A percentile compares a stretch with the other conserved stretches of the same genome.
Conservation (phyloP, 306 rosid genomes). For the Begonia loranthoides region DNA sequence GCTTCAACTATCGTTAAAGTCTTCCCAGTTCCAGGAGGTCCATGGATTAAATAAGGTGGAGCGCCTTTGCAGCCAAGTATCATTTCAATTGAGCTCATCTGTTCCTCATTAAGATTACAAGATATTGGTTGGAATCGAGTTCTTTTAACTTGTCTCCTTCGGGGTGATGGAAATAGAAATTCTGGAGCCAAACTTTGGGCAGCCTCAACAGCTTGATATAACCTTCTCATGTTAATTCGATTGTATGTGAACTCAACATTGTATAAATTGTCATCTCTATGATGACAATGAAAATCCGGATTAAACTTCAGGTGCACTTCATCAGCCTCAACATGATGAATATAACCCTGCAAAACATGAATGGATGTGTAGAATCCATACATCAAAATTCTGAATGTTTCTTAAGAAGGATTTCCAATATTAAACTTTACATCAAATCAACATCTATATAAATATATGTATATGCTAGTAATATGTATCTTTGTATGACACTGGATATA, state of each 20-base stretch:
- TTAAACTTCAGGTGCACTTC: slow-evolving; percentile 56
- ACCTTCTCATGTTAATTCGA: slow-evolving; percentile 64
- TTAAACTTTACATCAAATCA: too few species aligned
- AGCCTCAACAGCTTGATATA: slow-evolving; percentile 61
- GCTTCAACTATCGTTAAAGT: slow-evolving; percentile 68
- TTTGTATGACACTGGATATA: too few species aligned
- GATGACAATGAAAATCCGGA: slow-evolving; percentile 29
- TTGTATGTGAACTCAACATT: slow-evolving; percentile 58
- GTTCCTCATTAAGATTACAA: slow-evolving; percentile 50
- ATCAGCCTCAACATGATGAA: slow-evolving; percentile 80
- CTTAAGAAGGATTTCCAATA: too few species aligned
- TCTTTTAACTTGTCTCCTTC: slow-evolving; percentile 34
- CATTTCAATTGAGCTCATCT: slow-evolving; percentile 43
- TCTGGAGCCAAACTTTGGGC: slow-evolving; percentile 27
- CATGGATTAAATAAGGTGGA: slow-evolving; percentile 75
- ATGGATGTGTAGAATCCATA: neutral
- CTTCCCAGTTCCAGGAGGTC: slow-evolving; percentile 97
- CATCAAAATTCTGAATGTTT: slow-evolving; percentile 4
- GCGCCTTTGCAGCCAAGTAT: slow-evolving; percentile 71
- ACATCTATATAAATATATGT: too few species aligned
- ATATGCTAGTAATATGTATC: too few species aligned
- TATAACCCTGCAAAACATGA: slow-evolving; percentile 43
- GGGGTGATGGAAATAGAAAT: slow-evolving; percentile 49
- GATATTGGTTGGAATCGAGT: slow-evolving; percentile 41
- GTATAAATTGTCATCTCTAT: slow-evolving; percentile 38